Conservation (phyloP, 345 rosid genomes). For the Dimocarpus longan region DNA sequence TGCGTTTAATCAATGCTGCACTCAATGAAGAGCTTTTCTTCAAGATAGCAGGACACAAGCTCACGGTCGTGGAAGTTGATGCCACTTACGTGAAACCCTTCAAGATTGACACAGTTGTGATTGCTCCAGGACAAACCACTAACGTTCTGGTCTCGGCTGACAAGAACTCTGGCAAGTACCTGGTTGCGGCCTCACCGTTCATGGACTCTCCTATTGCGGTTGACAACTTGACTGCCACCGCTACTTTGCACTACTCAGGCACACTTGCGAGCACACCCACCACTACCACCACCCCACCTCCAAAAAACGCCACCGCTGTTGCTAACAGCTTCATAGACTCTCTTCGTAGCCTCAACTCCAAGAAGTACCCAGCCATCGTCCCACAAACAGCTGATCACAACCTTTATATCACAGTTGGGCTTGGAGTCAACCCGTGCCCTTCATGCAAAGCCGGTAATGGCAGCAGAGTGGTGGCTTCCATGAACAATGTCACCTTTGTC, state of each 20-base stretch:
- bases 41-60: constrained; percentile 83
- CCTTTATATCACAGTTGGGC: constrained; percentile 77
- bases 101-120: constrained; percentile 55
- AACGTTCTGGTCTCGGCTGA: constrained; percentile 66
- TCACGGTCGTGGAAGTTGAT: constrained; percentile 90
- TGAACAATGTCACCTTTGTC: constrained; percentile 79
- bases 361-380: constrained; percentile 70
- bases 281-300: constrained; percentile 59
- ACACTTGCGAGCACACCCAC: constrained; percentile 61
- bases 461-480: constrained; percentile 69
- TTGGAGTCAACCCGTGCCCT: constrained; percentile 77
- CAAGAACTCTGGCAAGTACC: constrained; percentile 59
- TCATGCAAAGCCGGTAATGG: constrained; percentile 80
- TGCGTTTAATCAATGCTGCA: constrained; percentile 87
- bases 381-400: constrained; percentile 71
- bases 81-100: constrained; percentile 86
- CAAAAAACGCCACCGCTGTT: constrained; percentile 69
- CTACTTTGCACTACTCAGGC: constrained; percentile 80
- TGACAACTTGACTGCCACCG: constrained; percentile 83
- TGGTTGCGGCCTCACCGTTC: constrained; percentile 81
- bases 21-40: constrained; percentile 96
- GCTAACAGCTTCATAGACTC: constrained; percentile 61
- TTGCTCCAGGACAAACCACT: constrained; percentile 93
- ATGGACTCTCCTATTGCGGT: constrained; percentile 88
- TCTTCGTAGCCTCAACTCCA: constrained; percentile 79